These are phyloP conservation scores for Lathyrus tuberosus DNA, from an alignment of 306 rosid genomes.

Conservation along the genomic window DNA sequence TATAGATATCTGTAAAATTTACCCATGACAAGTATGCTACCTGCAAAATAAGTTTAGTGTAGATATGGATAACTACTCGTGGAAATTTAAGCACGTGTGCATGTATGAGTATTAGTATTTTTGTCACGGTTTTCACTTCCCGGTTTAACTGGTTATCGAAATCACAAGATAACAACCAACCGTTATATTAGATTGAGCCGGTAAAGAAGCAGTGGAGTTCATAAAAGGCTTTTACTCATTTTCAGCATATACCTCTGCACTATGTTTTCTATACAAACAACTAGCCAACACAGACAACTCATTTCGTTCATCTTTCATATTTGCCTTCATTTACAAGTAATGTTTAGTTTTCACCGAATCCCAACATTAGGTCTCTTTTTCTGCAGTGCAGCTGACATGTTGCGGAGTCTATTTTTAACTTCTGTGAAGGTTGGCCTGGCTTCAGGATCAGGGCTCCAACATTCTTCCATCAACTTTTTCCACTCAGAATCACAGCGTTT, in stretches of 20 bases:
- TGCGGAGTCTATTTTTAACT: slow-evolving; percentile 66
- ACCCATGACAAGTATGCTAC: too few relatives aligned
- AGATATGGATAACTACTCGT: too few relatives aligned
- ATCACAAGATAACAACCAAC: too few relatives aligned
- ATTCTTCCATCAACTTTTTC: slow-evolving; percentile 85
- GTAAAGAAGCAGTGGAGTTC: not conserved
- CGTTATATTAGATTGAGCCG: not conserved
- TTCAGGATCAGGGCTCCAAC: slow-evolving; percentile 85
- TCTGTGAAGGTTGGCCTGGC: slow-evolving; percentile 81
- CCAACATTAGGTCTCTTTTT: slow-evolving; percentile 52
- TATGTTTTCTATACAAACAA: slow-evolving; percentile 42
- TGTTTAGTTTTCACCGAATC: slow-evolving; percentile 39
- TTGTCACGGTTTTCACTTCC: too few relatives aligned
- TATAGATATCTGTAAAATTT: too few relatives aligned
- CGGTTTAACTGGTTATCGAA: too few relatives aligned
- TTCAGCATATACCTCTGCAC: slow-evolving; percentile 33
- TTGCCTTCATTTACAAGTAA: slow-evolving; percentile 42
- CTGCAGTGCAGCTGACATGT: slow-evolving; percentile 64
- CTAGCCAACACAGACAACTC: slow-evolving; percentile 4
- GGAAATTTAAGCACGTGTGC: too few relatives aligned
- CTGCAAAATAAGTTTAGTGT: too few relatives aligned
- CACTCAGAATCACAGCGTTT: slow-evolving; percentile 84
- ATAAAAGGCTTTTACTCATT: slow-evolving; percentile 30
- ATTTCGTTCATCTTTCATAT: slow-evolving; percentile 16
- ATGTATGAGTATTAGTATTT: too few relatives aligned